A percentile compares a stretch with the other conserved stretches of the same genome.
phyloP scores from a whole-genome alignment of 768 basidiomycete species.

The Psilocybe tampanensis region DNA sequence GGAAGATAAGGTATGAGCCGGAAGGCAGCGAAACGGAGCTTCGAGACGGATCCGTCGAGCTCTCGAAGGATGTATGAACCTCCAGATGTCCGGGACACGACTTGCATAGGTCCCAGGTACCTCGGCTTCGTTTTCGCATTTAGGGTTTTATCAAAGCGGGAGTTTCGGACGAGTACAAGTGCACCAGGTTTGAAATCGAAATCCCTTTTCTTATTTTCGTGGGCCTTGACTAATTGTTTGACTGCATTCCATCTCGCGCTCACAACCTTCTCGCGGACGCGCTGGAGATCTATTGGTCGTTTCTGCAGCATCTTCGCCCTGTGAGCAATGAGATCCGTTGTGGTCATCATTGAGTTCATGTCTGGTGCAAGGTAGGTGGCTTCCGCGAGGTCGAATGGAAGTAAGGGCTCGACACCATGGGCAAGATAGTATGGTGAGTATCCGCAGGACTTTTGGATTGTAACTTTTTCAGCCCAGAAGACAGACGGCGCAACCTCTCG shows the following conservation, averaged over 20 bases:
- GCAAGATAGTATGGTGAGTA: conserved; percentile 37
- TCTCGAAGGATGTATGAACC: conserved; percentile 34
- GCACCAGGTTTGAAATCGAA: conserved; percentile 29
- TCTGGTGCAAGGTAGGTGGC: conserved; percentile 6
- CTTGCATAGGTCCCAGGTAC: conserved; percentile 41
- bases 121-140: conserved; percentile 32
- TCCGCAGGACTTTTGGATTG: conserved; percentile 29
- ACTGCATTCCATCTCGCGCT: conserved; percentile 9
- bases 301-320: conserved; percentile 8
- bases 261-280: conserved; percentile 1
- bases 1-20: conserved; percentile 28
- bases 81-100: conserved; percentile 27
- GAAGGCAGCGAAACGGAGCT: conserved; percentile 26
- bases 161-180: conserved; percentile 38
- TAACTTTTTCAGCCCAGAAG: conserved; percentile 35
- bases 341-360: conserved; percentile 1
- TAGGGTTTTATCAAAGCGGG: conserved; percentile 27
- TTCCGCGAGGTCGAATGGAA: conserved; percentile 18
- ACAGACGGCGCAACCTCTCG: conserved; percentile 20
- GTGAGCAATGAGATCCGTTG: conserved; percentile 8
- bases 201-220: conserved; percentile 15
- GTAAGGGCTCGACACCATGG: conserved; percentile 33
- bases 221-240: conserved; percentile 26
- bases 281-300: conserved; percentile 3
- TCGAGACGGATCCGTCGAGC: conserved; percentile 29